Base-by-base conservation (phyloP, 2,329 filamentous ascomycete genomes). In the Bimuria novae-zelandiae region DNA sequence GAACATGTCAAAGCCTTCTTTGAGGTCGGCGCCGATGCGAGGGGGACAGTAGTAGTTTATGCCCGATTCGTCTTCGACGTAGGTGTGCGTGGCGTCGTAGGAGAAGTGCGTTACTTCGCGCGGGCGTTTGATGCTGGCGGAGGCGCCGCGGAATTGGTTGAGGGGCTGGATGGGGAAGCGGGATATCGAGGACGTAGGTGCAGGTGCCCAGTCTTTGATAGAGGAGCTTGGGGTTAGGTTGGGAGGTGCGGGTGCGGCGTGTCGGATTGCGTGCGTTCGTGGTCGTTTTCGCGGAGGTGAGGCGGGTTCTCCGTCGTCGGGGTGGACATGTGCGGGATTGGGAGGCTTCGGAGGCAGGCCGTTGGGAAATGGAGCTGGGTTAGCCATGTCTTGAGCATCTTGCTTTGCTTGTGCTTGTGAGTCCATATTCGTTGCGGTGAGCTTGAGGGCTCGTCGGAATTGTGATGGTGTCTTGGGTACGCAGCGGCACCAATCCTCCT, bases 101-200 rank as follows among this genome's bases (percentile, higher is more conserved):
- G 93, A 97, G 76, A 97, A 99, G 75, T 83, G 91, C 3, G 93
- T 84, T 60, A 99, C 89, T 78, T 99, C 94, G 88, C 93, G 60
- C 6, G 66, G 70, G 22, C 68, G 65, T 48, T 70, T 69, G 36
- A 73, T 71, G 54, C 61, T 69, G 10, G 69, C 66, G 5, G 69
- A 70, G 16, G 66, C 59, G 33, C 69, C 67, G 35, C 67, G 65
- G 37, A 73, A 73, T 43, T 68, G 70, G 16, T 64, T 48, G n/a
- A 72, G 55, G 1, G 68, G 69, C 30, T 72, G 64, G 33, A 72
- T 64, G 4, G 60, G 54, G 54, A 72, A 72, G 25, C 57, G 59
- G 7, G 32, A 22, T 17, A 27, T 17, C 17, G 41, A 0, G 21
- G 7, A 3, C 19, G 29, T 14, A 50, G 7, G 3, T 21, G 29